Conservation (phyloP, 2,329 filamentous ascomycete species). For the Microdochium bolleyi region DNA sequence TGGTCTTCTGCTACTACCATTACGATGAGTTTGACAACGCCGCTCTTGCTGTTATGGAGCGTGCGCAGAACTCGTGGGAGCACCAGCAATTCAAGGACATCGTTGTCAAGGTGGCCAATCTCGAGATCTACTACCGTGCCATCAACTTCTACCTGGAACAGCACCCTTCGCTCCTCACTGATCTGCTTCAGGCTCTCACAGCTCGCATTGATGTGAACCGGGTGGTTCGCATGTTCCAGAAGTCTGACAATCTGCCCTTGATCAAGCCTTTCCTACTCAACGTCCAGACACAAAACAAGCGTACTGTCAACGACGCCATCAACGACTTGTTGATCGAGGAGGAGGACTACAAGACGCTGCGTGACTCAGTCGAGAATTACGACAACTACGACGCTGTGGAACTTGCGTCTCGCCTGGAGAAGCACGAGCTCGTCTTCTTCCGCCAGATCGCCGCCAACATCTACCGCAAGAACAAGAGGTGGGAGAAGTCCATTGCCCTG, state of each 20-base stretch:
- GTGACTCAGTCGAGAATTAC: constrained; percentile 96
- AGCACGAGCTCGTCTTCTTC: constrained; percentile 98
- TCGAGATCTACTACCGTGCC: constrained; percentile 98
- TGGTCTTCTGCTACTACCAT: constrained; percentile 96
- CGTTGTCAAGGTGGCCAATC: constrained; percentile 91
- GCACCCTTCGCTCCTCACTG: constrained; percentile 91
- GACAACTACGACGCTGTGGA: constrained; percentile 98
- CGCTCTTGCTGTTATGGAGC: constrained; percentile 94
- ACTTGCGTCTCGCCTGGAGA: constrained; percentile 85
- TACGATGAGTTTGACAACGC: constrained; percentile 99
- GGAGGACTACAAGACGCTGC: constrained; percentile 97
- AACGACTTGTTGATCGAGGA: constrained; percentile 97
- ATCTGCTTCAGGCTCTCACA: constrained; percentile 87
- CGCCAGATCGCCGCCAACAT: constrained; percentile 96
- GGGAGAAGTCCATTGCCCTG: constrained; percentile 96
- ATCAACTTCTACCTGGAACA: constrained; percentile 97
- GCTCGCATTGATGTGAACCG: constrained; percentile 94
- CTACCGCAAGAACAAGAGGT: constrained; percentile 99
- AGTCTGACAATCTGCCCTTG: constrained; percentile 93
- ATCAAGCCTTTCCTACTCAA: constrained; percentile 99
- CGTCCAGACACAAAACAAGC: constrained; percentile 96
- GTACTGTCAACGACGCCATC: constrained; percentile 94
- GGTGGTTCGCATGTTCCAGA: constrained; percentile 98
- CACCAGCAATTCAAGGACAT: constrained; percentile 99
- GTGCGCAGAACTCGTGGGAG: constrained; percentile 95